Evolutionary conservation across 352 stramenopile genomes (phyloP), one percentile per base, ranked within the genome.

Genomic region (Phytophthora tubulina): DNA sequence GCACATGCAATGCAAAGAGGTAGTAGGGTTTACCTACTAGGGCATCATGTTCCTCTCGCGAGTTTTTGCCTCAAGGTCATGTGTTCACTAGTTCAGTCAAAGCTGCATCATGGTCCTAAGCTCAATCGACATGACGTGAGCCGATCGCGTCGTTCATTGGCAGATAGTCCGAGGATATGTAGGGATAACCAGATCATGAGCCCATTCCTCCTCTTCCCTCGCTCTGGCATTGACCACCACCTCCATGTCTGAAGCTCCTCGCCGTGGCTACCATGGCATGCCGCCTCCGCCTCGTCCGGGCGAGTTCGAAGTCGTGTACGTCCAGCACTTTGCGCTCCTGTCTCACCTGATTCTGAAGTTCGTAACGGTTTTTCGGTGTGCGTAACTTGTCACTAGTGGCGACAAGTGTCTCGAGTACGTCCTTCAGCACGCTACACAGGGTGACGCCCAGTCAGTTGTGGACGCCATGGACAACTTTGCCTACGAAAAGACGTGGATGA

Each of bases 401-500:
- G 57, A 77, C 9, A 69, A 78, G 46, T 78, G 73, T 38, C 63
- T 81, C 36, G 71, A 66, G 52, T 77, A 67, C 35, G 62, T 81
- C 46, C 71, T 44, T 4, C 53, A 66, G 31, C 58, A 79, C 17
- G 75, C 75, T 30, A 67, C 59, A 1, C 49, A 48, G 30, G 67
- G 71, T 4, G 71, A 79, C 51, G 67, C 75, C 33, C 53, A 60
- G 51, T 82, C 71, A 4, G 75, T 79, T 9, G 39, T 78, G 45
- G 60, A 78, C n/a, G 45, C 71, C 6, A 79, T 79, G 46, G 75
- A 77, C 38, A 53, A 64, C 2, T 81, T 81, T 31, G 67, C 60
- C 27, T 77, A 77, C 55, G 58, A 69, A 42, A 58, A 75, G 49
- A 75, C 46, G 46, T 81, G 71, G 66, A 77, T 81, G 64, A 81